These are phyloP conservation scores for Podaxis mareebaensis DNA, from an alignment of 768 basidiomycete genomes.

Conservation along the genomic window DNA sequence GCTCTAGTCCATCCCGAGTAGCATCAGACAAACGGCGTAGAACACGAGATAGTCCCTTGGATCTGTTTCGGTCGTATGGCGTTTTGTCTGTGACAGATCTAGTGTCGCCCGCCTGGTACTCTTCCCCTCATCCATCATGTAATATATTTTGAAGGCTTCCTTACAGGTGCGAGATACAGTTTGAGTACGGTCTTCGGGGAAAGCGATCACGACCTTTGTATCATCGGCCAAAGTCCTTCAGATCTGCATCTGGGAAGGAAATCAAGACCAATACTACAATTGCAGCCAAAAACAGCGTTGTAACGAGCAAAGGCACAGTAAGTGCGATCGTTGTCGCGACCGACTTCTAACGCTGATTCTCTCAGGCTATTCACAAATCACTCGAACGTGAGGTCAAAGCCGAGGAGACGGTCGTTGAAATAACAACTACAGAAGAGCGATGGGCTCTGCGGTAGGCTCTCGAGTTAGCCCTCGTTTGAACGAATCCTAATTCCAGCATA, in stretches of 20 bases:
- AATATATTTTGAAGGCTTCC: constrained; percentile 9
- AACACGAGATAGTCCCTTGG: constrained; percentile 21
- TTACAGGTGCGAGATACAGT: constrained; percentile 77
- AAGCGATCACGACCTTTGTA: constrained; percentile 48
- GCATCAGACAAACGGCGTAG: background rate
- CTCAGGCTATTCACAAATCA: constrained; percentile 70
- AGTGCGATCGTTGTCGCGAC: constrained; percentile 16
- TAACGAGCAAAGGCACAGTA: constrained; percentile 56
- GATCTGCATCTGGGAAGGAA: constrained; percentile 55
- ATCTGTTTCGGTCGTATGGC: constrained; percentile 44
- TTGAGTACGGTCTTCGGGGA: constrained; percentile 73
- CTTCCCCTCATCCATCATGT: constrained; percentile 3
- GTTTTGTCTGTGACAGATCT: constrained; percentile 65
- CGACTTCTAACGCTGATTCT: background rate
- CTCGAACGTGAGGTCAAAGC: constrained; percentile 74
- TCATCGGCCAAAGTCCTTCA: constrained; percentile 56
- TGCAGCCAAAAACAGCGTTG: constrained; percentile 55
- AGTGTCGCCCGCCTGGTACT: constrained; percentile 60
- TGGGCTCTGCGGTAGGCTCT: constrained; percentile 72
- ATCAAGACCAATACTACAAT: constrained; percentile 54
- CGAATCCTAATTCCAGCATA: constrained; percentile 25
- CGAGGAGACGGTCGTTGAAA: constrained; percentile 51
- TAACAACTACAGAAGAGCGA: constrained; percentile 62
- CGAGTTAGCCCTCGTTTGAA: background rate
- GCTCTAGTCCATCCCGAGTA: background rate